A percentile compares a stretch with the other conserved stretches of the same genome.
phyloP scores from a whole-genome alignment of 1,284 basidiomycete genomes.

The Prillingera fragicola region DNA sequence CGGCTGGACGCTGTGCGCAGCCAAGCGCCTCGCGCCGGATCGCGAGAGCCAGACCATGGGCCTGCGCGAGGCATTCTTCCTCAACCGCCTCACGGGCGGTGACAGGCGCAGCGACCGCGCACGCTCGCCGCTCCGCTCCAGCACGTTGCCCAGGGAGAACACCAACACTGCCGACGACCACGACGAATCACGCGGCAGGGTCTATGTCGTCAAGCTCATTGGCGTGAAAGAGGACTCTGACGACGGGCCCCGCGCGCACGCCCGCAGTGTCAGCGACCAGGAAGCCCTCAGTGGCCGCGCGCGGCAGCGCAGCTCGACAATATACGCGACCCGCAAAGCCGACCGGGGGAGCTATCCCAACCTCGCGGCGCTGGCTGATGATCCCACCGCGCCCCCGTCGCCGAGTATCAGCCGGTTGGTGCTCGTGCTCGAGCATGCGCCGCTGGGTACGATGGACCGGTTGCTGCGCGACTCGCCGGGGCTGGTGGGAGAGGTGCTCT shows the following conservation, averaged over 20 bases:
- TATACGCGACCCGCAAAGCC: constrained; percentile 5
- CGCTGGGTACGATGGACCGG: constrained; percentile 44
- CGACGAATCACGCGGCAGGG: constrained; percentile 16
- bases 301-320: constrained; percentile 8
- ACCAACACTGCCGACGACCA: neutral
- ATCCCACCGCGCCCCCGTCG: neutral
- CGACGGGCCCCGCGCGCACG: neutral
- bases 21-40: constrained; percentile 48
- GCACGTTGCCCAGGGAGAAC: neutral
- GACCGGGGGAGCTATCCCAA: neutral
- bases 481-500: constrained; percentile 36
- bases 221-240: constrained; percentile 41
- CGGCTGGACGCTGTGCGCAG: constrained; percentile 48
- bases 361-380: neutral
- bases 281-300: neutral
- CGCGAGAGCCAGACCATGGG: constrained; percentile 49
- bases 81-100: constrained; percentile 38
- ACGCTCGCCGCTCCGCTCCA: constrained; percentile 15
- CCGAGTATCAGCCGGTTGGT: constrained; percentile 31
- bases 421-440: constrained; percentile 47
- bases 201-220: constrained; percentile 38
- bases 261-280: constrained; percentile 1
- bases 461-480: constrained; percentile 44
- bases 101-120: constrained; percentile 3
- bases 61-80: constrained; percentile 50